Percentiles rank a stretch among this genome's conserved stretches.
Evolutionary conservation across 1,284 basidiomycete genomes (phyloP).

Genomic region (Heliocybe sulcata): DNA sequence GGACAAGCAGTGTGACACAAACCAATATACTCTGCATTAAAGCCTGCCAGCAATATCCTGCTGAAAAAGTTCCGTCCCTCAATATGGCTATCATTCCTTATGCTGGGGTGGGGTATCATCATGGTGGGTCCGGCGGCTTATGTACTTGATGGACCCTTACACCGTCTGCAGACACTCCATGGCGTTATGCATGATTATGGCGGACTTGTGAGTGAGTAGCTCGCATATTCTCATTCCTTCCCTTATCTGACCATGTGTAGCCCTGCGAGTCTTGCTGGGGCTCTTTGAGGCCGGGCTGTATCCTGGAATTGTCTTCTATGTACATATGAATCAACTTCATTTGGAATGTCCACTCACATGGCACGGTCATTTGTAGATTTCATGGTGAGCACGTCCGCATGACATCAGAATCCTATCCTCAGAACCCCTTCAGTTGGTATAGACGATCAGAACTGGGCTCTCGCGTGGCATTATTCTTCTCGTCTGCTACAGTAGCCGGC

Average conservation of each 20-base stretch:
- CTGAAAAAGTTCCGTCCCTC: slow-evolving; percentile 49
- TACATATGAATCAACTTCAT: neutral
- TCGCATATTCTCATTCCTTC: neutral
- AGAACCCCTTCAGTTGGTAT: slow-evolving; percentile 20
- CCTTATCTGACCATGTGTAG: slow-evolving; percentile 10
- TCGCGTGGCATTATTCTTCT: slow-evolving; percentile 59
- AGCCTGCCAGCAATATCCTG: slow-evolving; percentile 49
- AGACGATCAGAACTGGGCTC: slow-evolving; percentile 53
- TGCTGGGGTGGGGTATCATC: slow-evolving; percentile 49
- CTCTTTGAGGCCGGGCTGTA: slow-evolving; percentile 29
- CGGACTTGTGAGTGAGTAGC: slow-evolving; percentile 35
- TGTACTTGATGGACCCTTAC: neutral
- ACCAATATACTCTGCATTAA: slow-evolving; percentile 1
- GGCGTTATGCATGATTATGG: slow-evolving; percentile 43
- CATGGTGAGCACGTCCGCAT: slow-evolving; percentile 20
- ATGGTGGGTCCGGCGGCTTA: slow-evolving; percentile 33
- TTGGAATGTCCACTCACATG: neutral
- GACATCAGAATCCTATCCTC: neutral
- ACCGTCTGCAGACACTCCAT: slow-evolving; percentile 36
- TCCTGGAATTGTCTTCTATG: slow-evolving; percentile 29
- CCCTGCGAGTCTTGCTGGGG: slow-evolving; percentile 26
- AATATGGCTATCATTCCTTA: slow-evolving; percentile 51
- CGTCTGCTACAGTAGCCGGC: slow-evolving; percentile 61
- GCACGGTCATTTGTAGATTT: slow-evolving; percentile 12
- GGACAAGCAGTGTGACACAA: neutral